These are phyloP conservation scores for Tephrocybe sp. DNA, from an alignment of 768 basidiomycete genomes.

Conservation along the genomic window DNA sequence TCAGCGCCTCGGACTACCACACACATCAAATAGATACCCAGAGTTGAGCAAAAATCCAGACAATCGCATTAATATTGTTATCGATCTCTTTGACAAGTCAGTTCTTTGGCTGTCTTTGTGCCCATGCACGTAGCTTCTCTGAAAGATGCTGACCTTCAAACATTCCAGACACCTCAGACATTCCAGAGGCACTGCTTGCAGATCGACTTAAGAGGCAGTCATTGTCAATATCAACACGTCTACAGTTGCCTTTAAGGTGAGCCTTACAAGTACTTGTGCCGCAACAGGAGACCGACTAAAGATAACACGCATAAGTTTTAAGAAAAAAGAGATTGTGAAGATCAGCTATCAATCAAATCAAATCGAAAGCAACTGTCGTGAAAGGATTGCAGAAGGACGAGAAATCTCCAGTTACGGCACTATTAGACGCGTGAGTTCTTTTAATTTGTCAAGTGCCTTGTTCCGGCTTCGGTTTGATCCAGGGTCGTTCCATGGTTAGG, in stretches of 20 bases:
- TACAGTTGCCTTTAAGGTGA: too few relatives aligned
- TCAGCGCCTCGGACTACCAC: too few relatives aligned
- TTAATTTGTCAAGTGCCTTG: conserved; percentile 1
- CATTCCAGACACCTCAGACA: not conserved
- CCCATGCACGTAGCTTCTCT: not conserved
- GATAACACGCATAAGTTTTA: too few relatives aligned
- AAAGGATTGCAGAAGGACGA: not conserved
- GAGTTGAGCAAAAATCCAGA: too few relatives aligned
- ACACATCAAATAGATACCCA: too few relatives aligned
- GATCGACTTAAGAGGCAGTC: not conserved
- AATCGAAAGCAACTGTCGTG: too few relatives aligned
- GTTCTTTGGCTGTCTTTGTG: conserved; percentile 1
- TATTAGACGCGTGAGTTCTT: not conserved
- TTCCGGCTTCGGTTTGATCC: conserved; percentile 6
- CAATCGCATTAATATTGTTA: not conserved
- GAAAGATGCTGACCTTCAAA: conserved; percentile 3
- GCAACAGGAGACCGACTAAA: too few relatives aligned
- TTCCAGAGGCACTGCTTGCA: not conserved
- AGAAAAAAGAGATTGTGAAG: not conserved
- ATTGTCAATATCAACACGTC: not conserved
- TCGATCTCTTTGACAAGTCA: not conserved
- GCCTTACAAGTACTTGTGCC: too few relatives aligned
- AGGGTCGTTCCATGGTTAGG: conserved; percentile 1
- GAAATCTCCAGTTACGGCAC: not conserved
- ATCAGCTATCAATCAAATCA: too few relatives aligned